Evolutionary conservation across 2,329 filamentous ascomycete species (phyloP).

Genomic region (Beauveria asiatica): DNA sequence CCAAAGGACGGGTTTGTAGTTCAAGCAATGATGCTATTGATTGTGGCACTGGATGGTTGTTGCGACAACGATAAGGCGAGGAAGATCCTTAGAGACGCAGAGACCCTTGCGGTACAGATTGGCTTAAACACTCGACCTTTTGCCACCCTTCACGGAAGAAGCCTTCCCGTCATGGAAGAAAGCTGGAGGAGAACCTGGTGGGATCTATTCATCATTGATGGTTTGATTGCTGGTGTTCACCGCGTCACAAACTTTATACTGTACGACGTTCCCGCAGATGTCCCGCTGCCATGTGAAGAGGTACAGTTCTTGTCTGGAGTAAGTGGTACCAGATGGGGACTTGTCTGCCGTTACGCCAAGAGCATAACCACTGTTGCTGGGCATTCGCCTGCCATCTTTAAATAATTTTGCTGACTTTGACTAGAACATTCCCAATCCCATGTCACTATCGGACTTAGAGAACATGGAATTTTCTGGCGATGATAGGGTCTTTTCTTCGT

Average conservation of each 20-base stretch:
- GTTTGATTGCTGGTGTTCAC: constrained; percentile 74
- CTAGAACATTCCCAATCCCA: constrained; percentile 49
- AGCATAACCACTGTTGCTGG: background rate
- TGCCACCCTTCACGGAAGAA: constrained; percentile 53
- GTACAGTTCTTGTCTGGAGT: constrained; percentile 56
- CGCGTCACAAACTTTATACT: constrained; percentile 62
- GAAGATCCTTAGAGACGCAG: constrained; percentile 57
- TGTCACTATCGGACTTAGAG: constrained; percentile 67
- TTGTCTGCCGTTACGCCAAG: background rate
- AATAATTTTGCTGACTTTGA: constrained; percentile 5
- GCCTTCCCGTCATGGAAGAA: constrained; percentile 65
- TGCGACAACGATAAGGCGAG: constrained; percentile 62
- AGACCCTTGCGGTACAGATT: constrained; percentile 65
- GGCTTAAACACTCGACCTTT: constrained; percentile 65
- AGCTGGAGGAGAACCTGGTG: constrained; percentile 88
- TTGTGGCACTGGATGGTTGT: constrained; percentile 70
- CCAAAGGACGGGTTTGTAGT: constrained; percentile 55
- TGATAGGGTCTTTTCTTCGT: constrained; percentile 69
- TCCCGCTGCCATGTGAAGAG: constrained; percentile 75
- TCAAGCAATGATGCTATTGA: constrained; percentile 68
- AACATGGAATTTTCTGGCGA: constrained; percentile 64
- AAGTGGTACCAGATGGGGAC: constrained; percentile 21
- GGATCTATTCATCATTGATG: constrained; percentile 73
- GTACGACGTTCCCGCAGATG: constrained; percentile 58
- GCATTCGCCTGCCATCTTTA: background rate